Percentiles rank a stretch among this genome's conserved stretches.
Evolutionary conservation across 345 rosid genomes (phyloP).

Genomic region (Lepidium sativum): DNA sequence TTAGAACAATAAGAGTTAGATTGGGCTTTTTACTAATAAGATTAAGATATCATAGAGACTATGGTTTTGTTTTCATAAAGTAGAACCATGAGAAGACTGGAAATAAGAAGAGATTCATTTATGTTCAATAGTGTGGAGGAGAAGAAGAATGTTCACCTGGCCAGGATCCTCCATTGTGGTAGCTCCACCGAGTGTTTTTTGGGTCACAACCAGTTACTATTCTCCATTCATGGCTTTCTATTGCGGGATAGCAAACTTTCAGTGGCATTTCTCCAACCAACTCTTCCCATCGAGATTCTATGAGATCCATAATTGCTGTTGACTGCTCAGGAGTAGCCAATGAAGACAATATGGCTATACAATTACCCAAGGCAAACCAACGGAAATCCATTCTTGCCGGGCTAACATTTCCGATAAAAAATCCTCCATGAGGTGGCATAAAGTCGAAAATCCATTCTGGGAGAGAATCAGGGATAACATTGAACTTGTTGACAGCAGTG

Average conservation of each 20-base stretch:
- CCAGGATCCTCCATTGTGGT: slow-evolving; percentile 99
- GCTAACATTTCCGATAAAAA: slow-evolving; percentile 87
- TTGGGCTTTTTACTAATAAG: not conserved
- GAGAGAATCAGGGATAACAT: slow-evolving; percentile 93
- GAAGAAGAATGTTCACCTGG: slow-evolving; percentile 45
- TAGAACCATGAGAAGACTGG: not conserved
- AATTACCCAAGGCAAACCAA: slow-evolving; percentile 93
- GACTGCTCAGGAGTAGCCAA: slow-evolving; percentile 93
- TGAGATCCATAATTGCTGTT: slow-evolving; percentile 89
- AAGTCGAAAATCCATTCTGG: slow-evolving; percentile 95
- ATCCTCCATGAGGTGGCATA: slow-evolving; percentile 80
- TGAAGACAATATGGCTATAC: slow-evolving; percentile 82
- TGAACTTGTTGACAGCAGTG: slow-evolving; percentile 92
- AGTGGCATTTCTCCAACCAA: slow-evolving; percentile 96
- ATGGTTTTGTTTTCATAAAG: not conserved
- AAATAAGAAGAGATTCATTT: not conserved
- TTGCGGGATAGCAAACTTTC: slow-evolving; percentile 85
- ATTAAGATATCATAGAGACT: not conserved
- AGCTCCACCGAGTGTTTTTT: slow-evolving; percentile 94
- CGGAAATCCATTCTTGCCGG: slow-evolving; percentile 96
- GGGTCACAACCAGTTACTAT: slow-evolving; percentile 90
- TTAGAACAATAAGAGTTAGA: not conserved
- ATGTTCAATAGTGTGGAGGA: not conserved
- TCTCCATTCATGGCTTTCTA: slow-evolving; percentile 91
- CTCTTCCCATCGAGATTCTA: slow-evolving; percentile 95